Conservation (phyloP, 2,329 filamentous ascomycete genomes). For the Trichophyton rubrum region DNA sequence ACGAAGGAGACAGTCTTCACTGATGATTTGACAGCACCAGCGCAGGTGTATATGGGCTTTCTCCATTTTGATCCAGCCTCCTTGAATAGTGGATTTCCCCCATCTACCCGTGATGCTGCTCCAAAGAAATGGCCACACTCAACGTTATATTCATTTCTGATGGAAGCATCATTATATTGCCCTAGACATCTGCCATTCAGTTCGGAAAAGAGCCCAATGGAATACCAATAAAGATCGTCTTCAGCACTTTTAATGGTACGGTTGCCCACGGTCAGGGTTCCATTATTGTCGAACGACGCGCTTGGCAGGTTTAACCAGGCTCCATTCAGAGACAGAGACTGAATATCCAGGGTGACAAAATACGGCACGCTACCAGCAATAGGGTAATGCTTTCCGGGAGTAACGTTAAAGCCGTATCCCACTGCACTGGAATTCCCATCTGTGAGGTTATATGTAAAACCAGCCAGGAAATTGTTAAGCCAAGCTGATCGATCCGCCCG, state of each 20-base stretch:
- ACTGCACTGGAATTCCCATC: slow-evolving; percentile 9
- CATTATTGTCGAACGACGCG: background rate
- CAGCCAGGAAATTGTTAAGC: slow-evolving; percentile 31
- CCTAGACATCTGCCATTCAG: background rate
- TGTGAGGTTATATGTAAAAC: slow-evolving; percentile 32
- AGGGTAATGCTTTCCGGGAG: background rate
- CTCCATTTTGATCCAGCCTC: slow-evolving; percentile 34
- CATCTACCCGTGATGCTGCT: slow-evolving; percentile 26
- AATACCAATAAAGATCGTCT: background rate
- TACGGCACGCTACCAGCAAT: background rate
- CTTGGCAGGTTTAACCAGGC: background rate
- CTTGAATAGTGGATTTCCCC: slow-evolving; percentile 23
- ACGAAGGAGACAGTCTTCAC: slow-evolving; percentile 36
- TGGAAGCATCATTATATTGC: background rate
- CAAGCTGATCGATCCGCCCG: slow-evolving; percentile 35
- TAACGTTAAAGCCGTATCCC: background rate
- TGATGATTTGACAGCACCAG: slow-evolving; percentile 29
- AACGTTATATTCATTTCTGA: slow-evolving; percentile 9
- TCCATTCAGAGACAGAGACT: background rate
- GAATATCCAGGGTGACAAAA: background rate
- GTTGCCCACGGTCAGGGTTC: background rate
- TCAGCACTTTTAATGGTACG: background rate
- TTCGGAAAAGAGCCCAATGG: background rate
- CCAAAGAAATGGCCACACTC: slow-evolving; percentile 33
- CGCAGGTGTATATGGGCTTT: slow-evolving; percentile 34